Evolutionary conservation across 805 yeast genomes (phyloP).

Genomic region (Pichia phayaonensis): DNA sequence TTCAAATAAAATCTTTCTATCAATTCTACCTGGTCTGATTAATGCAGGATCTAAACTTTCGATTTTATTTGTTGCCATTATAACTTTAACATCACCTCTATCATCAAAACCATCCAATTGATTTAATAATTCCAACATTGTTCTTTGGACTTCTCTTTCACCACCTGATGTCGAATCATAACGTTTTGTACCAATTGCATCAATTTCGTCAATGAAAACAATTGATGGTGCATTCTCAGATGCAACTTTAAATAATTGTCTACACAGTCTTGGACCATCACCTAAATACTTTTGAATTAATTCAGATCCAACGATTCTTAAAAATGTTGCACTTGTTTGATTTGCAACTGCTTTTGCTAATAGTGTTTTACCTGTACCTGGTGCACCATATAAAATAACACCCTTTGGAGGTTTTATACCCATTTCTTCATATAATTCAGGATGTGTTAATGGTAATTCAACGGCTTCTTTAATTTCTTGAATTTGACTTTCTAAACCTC

Average conservation of each 20-base stretch:
- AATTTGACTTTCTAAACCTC: conserved; percentile 92
- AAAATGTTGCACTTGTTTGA: conserved; percentile 92
- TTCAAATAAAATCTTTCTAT: conserved; percentile 90
- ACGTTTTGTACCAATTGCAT: conserved; percentile 98
- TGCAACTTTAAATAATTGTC: conserved; percentile 94
- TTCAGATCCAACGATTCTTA: conserved; percentile 95
- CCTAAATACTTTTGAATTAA: conserved; percentile 94
- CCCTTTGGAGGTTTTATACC: conserved; percentile 98
- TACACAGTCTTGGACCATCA: conserved; percentile 91
- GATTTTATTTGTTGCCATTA: conserved; percentile 96
- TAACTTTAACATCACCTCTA: conserved; percentile 93
- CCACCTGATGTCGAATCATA: conserved; percentile 91
- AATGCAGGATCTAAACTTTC: conserved; percentile 93
- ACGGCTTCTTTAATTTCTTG: conserved; percentile 98
- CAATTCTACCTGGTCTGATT: conserved; percentile 95
- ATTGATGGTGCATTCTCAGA: conserved; percentile 98
- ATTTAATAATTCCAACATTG: conserved; percentile 91
- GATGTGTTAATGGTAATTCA: conserved; percentile 92
- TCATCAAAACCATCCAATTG: conserved; percentile 97
- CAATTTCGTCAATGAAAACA: conserved; percentile 96
- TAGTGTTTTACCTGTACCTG: conserved; percentile 95
- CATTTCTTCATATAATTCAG: conserved; percentile 96
- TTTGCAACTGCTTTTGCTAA: conserved; percentile 97
- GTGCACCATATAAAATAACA: conserved; percentile 93
- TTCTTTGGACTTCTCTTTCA: conserved; percentile 94